Base-by-base conservation (phyloP, 1,139 yeast species). In the Kodamaea derodonti region DNA sequence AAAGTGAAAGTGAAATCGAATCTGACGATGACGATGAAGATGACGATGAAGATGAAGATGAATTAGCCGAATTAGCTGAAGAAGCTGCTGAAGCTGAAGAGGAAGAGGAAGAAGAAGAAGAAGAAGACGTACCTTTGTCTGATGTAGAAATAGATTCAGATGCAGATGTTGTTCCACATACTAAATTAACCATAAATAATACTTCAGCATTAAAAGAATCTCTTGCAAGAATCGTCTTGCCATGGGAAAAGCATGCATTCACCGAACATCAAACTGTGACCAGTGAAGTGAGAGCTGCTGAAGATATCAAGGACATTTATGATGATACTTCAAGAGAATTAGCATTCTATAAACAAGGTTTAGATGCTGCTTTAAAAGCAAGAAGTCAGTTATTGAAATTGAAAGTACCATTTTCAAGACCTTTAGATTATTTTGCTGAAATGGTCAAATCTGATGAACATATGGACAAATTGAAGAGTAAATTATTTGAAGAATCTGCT, bases 381-480 rank as follows among this genome's bases (percentile, higher is more conserved):
- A 81, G 92, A 54, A 64, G 72, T 33, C 74, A 75, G 32, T 70
- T 90, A 33, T 58, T 72, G 38, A 78, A 77, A 56, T 71, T 81
- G 48, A 81, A 82, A 54, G 80, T 88, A 16, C 92, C 97, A 39
- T 92, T 92, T 59, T 73, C 95, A 26, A 79, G 99, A 60, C 99
- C 99, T 20, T 67, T 78, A 51, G 99, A 92, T 59, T 92, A 86
- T 60, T 92, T 92, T 65, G 99, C 99, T 9, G 99, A 92, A 63
- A 92, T 92, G 99, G 86, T 88, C 43, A 92, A 92, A 69, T 83
- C 90, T 41, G 99, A 92, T 60, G 97, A 88, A 59, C 99, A 92
- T 61, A 92, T 92, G 99, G 97, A 88, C 55, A 86, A 80, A 62
- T 74, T 92, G 52, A 88, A 87, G 72, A 69, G 71, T 55, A 87